Evolutionary conservation across 768 basidiomycete species (phyloP), one percentile per base, ranked within the genome.

Genomic region (Mycena galericulata): DNA sequence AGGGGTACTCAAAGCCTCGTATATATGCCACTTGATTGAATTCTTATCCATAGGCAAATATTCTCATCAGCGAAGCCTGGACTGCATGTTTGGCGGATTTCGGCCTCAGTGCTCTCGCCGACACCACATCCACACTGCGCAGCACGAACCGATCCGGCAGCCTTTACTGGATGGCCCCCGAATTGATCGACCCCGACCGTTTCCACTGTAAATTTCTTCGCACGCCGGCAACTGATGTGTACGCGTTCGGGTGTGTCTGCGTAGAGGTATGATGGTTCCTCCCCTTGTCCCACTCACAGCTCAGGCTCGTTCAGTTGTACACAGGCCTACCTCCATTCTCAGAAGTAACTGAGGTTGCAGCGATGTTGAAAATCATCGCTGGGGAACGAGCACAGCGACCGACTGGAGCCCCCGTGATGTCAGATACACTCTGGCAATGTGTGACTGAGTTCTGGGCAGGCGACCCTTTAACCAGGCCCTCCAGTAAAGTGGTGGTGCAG

Each of bases 161-260:
- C 18, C 43, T 73, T 4, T 55, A 76, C 40, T 80, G 78, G 75
- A 78, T 76, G 76, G 77, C 79, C 8, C 3, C 79, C 76, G n/a
- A 78, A 77, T 60, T 36, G 14, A 66, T 73, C 26, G 34, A 62
- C 22, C 73, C 75, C 10, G 73, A 75, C 36, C 46, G 56, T 5
- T 74, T 75, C 66, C 71, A 62, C 2, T 40, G 73, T 17, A 27
- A 43, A 17, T 70, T 70, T 36, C 20, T 36, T 17, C 53, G 74
- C 26, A 77, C 74, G 18, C 30, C 61, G 22, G 69, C 69, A 10
- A 75, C 68, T 43, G 79, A 79, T 65, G 72, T 78, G 9, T 79
- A 77, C 60, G 74, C 78, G 10, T 77, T 75, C 57, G 77, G 66
- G 9, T 78, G 77, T 62, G 73, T 78, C 20, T 66, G 67, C 14